Evolutionary conservation across 306 rosid genomes (phyloP), one percentile per base, ranked within the genome.

Genomic region (Citrullus colocynthis): DNA sequence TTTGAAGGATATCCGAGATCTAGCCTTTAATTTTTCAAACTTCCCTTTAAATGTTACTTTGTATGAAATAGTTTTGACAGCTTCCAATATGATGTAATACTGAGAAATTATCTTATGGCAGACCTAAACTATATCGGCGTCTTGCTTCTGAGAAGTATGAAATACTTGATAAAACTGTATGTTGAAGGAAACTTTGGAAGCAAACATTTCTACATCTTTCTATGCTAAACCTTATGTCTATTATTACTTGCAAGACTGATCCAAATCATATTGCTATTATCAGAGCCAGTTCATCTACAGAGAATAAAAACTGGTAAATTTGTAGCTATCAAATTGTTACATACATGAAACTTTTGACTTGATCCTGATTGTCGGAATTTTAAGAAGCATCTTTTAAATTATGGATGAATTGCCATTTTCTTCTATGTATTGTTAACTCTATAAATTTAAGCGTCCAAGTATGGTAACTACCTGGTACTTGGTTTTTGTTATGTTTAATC

Each of bases 401-500:
- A 20, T 70, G 75, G 56, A 42, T 21, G 75, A 72, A 48, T 45
- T 10, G 2, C 51, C 59, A 21, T 32, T 28, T 71, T 49, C 76
- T 49, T 28, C 59, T 72, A 72, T 72, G 76, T 49, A 45, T 5
- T 21, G 20, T 18, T 67, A 45, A 45, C 14, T 44, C 21, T 70
- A 30, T 74, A 48, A 72, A 11, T 37, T 48, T 12, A 9, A 59
- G 69, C 81, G 55, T 59, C 21, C 51, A 24, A 58, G 30, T 60
- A 41, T 45, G 75, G 62, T 78, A 83, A 57, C 15, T 76, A 69
- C 79, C 20, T 45, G 73, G 82, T 42, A 65, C 61, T 14, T 81
- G 49, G 74, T 74, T 80, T 77, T 77, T 86, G 81, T 85, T 87
- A 76, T 83, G 71, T 82, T 77, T 84, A 57, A 73, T 88, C 77